Base-by-base conservation (phyloP, 2,329 filamentous ascomycete genomes). In the Microascus cirrosus region DNA sequence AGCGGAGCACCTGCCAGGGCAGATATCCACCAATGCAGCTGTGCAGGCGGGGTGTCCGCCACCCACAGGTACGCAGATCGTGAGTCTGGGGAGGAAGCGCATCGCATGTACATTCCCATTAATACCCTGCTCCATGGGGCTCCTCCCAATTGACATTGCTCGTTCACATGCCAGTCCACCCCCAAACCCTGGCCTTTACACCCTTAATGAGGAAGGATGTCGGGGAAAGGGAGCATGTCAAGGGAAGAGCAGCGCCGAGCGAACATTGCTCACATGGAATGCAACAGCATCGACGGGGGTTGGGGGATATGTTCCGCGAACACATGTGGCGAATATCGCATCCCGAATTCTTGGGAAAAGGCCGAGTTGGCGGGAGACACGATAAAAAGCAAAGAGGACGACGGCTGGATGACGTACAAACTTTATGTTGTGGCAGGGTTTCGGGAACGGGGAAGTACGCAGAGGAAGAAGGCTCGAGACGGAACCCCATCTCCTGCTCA, bases 281-380 rank as follows among this genome's bases (percentile, higher is more conserved):
- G 36, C 36, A 12, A 18, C 36, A 12, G 36, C 42, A 22, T 48
- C 20, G 11, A 48, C 5, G 15, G 15, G 42, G 8, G 3, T 4
- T 4, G 3, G 42, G 42, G 15, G 42, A 20, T n/a, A 48, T n/a
- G 4, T 48, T n/a, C 22, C n/a, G 45, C 20, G n/a, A 11, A 22
- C 2, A 24, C 11, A 12, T 12, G 18, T 11, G 24, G 54, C n/a
- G 42, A 18, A 35, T 56, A n/a, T 42, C 54, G 39, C 39, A 50
- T 50, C 18, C 54, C 54, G 34, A 56, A 28, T 56, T 51, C 54
- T 48, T 56, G 54, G 54, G 25, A 54, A 35, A 56, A 50, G 34
- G 22, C 45, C 45, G 45, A 24, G 18, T 50, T n/a, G n/a, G n/a
- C 45, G 45, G 22, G 35, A 56, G 32, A 48, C 42, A 56, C 42